Evolutionary conservation across 2,329 filamentous ascomycete genomes (phyloP), one percentile per base, ranked within the genome.

Genomic region (Nemania diffusa): DNA sequence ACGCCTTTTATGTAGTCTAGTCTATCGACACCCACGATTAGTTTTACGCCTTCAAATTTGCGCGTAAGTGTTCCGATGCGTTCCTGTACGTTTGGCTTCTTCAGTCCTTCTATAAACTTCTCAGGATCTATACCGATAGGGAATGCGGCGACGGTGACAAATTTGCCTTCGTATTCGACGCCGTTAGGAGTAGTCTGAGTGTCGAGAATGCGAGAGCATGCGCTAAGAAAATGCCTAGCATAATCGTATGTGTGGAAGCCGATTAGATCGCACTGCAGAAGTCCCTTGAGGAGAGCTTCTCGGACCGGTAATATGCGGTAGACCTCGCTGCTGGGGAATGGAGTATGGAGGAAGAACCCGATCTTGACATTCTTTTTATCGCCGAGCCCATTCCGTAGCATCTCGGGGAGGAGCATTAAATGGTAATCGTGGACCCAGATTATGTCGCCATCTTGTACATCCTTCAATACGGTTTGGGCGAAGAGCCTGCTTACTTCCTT

Each of bases 391-490:
- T 97, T 92, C 69, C 96, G 92, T 66, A 99, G 87, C 94, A 98
- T 97, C 77, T 95, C 90, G 34, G 96, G 96, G 37, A 99, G 87
- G 22, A 99, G 90, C 94, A 98, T 98, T 69, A 98, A 85, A 80
- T 99, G 96, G 82, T 98, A 99, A 81, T 99, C 96, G 79, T 99
- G 96, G 5, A 99, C 93, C 96, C 96, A 99, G 75, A 99, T 91
- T 75, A 97, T 83, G 80, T 99, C 96, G 63, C 94, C 94, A 78
- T 98, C 95, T 79, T 94, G 88, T 11, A 97, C 92, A 74, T 97
- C 92, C 74, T 91, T 90, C 63, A 92, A 90, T 72, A 99, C 91
- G 15, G 92, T 90, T 82, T 95, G 91, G 66, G 96, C 95, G 76
- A 98, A 99, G 7, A 97, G 86, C 55, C 91, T 89, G 81, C 98